Conservation (phyloP, 495 filamentous ascomycete species). For the Daldinia vernicosa region DNA sequence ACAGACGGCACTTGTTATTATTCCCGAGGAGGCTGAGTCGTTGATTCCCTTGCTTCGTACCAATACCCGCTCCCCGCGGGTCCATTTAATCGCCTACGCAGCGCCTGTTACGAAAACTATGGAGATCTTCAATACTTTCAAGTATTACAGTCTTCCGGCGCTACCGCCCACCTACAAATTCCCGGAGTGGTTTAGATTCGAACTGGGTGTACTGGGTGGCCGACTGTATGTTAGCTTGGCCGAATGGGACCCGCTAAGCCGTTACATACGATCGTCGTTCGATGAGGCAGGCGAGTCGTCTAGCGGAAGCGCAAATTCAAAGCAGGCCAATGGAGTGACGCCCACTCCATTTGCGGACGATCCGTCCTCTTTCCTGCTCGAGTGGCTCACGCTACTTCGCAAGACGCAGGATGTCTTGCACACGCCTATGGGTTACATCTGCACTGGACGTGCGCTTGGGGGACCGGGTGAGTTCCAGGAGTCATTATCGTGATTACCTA, state of each 20-base stretch:
- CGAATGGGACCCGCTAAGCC: conserved; percentile 41
- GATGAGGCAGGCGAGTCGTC: not conserved
- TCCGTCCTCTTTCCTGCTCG: conserved; percentile 55
- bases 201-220: conserved; percentile 65
- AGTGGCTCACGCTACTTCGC: conserved; percentile 61
- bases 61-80: not conserved
- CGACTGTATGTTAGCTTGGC: conserved; percentile 62
- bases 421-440: conserved; percentile 66
- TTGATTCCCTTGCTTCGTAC: conserved; percentile 54
- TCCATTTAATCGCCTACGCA: conserved; percentile 61
- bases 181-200: conserved; percentile 58
- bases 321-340: not conserved
- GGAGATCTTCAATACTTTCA: conserved; percentile 60
- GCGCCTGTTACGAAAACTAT: conserved; percentile 63
- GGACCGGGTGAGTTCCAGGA: conserved; percentile 51
- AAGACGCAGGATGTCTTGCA: conserved; percentile 62
- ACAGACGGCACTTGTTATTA: conserved; percentile 59
- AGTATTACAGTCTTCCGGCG: conserved; percentile 58
- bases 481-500: conserved; percentile 9
- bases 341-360: conserved; percentile 39
- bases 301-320: not conserved
- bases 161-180: conserved; percentile 49
- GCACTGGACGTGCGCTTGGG: conserved; percentile 51
- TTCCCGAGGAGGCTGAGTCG: conserved; percentile 63
- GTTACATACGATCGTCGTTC: conserved; percentile 1